phyloP scores from a whole-genome alignment of 257 asterid genomes.

The Craterostigma plantagineum region DNA sequence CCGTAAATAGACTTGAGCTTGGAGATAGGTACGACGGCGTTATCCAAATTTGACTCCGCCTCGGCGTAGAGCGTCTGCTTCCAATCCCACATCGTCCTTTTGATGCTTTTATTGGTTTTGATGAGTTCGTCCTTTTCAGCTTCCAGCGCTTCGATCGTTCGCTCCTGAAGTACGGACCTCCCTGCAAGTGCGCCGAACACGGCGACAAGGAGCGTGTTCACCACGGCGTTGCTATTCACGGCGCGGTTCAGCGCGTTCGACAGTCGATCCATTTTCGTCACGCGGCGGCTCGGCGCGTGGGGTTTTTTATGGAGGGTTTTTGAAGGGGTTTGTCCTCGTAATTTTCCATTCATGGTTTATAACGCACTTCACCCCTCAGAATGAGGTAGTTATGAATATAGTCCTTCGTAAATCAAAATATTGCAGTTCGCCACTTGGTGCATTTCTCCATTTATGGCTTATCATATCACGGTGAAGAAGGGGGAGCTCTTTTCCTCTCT shows the following conservation, averaged over 20 bases:
- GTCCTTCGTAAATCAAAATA: too few relatives aligned
- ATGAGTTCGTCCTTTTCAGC: constrained; percentile 40
- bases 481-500: too few relatives aligned
- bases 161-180: constrained; percentile 40
- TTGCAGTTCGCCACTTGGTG: too few relatives aligned
- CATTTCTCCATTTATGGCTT: too few relatives aligned
- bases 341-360: too few relatives aligned
- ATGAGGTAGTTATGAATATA: too few relatives aligned
- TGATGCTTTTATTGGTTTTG: constrained; percentile 37
- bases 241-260: constrained; percentile 25
- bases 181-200: constrained; percentile 29
- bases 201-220: constrained; percentile 28
- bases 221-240: constrained; percentile 36
- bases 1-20: constrained; percentile 71
- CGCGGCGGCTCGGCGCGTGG: background rate
- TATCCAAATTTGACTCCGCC: constrained; percentile 28
- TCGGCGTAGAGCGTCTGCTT: constrained; percentile 61
- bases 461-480: too few relatives aligned
- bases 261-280: constrained; percentile 39
- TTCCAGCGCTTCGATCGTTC: constrained; percentile 30
- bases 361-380: too few relatives aligned
- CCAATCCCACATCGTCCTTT: constrained; percentile 61
- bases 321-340: too few relatives aligned
- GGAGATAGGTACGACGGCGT: constrained; percentile 42
- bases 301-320: too few relatives aligned